phyloP scores from a whole-genome alignment of 768 basidiomycete species.

The Mycena albidolilacea region DNA sequence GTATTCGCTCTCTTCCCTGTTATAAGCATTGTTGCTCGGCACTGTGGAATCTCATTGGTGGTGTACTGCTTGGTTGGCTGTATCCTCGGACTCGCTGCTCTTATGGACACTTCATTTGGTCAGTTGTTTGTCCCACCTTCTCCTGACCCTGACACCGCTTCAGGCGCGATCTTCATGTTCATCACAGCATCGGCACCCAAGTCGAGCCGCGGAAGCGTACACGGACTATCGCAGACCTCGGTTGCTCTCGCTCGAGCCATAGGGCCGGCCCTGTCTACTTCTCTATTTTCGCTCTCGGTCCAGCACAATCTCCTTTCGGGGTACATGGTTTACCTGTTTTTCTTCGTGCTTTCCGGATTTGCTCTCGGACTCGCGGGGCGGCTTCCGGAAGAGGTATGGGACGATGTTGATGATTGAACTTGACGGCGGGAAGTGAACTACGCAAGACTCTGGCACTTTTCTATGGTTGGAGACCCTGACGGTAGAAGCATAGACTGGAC shows the following conservation, averaged over 20 bases:
- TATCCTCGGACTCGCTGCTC: conserved; percentile 63
- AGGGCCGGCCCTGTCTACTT: conserved; percentile 64
- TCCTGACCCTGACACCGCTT: neutral
- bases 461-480: neutral
- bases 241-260: conserved; percentile 63
- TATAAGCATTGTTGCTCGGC: conserved; percentile 68
- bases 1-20: conserved; percentile 71
- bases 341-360: conserved; percentile 47
- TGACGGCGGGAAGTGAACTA: neutral
- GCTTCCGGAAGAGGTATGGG: conserved; percentile 61
- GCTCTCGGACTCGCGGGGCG: conserved; percentile 55
- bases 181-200: conserved; percentile 66
- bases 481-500: neutral
- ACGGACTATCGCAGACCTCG: conserved; percentile 64
- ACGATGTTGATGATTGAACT: conserved; percentile 41
- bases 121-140: conserved; percentile 41
- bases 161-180: conserved; percentile 67
- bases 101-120: conserved; percentile 72
- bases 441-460: neutral
- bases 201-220: conserved; percentile 64
- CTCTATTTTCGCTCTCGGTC: conserved; percentile 68
- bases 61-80: conserved; percentile 66
- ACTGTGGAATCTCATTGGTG: conserved; percentile 57
- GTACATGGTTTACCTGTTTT: conserved; percentile 60
- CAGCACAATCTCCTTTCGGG: conserved; percentile 50